These are phyloP conservation scores for Coniella lustricola DNA, from an alignment of 2,329 filamentous ascomycete species.

Conservation along the genomic window DNA sequence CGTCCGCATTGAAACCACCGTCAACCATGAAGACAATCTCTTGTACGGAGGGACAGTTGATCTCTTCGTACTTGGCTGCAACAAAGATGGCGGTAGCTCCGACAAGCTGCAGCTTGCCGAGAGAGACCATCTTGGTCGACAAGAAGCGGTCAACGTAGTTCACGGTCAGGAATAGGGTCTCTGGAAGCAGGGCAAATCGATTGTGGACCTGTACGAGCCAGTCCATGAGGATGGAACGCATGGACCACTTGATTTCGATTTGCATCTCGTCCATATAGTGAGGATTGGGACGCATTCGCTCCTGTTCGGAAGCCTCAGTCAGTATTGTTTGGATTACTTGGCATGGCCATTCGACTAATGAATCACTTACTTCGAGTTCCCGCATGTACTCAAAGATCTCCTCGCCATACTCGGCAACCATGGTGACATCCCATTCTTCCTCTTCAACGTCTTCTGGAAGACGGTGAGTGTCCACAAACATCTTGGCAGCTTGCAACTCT, in stretches of 20 bases:
- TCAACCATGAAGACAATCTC: slow-evolving; percentile 99
- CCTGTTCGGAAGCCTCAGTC: slow-evolving; percentile 22
- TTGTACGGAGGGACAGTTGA: slow-evolving; percentile 89
- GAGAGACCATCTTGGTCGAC: slow-evolving; percentile 86
- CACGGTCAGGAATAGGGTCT: slow-evolving; percentile 89
- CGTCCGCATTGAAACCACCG: slow-evolving; percentile 77
- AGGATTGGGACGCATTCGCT: slow-evolving; percentile 63
- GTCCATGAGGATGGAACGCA: slow-evolving; percentile 95
- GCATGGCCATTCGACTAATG: too few species aligned
- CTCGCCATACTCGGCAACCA: slow-evolving; percentile 94
- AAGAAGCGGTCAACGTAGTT: slow-evolving; percentile 98
- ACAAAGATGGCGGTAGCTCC: slow-evolving; percentile 94
- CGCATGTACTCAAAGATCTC: slow-evolving; percentile 95
- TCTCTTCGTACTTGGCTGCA: slow-evolving; percentile 97
- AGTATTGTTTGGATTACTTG: too few species aligned
- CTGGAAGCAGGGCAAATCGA: slow-evolving; percentile 82
- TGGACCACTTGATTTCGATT: slow-evolving; percentile 97
- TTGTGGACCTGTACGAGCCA: slow-evolving; percentile 96
- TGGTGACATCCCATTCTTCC: slow-evolving; percentile 87
- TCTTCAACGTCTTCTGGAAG: slow-evolving; percentile 75
- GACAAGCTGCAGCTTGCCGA: slow-evolving; percentile 91
- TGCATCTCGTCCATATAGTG: slow-evolving; percentile 91
- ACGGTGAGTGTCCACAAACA: slow-evolving; percentile 58
- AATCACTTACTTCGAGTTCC: slow-evolving; percentile 67
- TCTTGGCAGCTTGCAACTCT: slow-evolving; percentile 62